Evolutionary conservation across 805 yeast genomes (phyloP), one percentile per base, ranked within the genome.

Genomic region (Saturnispora gosingensis): DNA sequence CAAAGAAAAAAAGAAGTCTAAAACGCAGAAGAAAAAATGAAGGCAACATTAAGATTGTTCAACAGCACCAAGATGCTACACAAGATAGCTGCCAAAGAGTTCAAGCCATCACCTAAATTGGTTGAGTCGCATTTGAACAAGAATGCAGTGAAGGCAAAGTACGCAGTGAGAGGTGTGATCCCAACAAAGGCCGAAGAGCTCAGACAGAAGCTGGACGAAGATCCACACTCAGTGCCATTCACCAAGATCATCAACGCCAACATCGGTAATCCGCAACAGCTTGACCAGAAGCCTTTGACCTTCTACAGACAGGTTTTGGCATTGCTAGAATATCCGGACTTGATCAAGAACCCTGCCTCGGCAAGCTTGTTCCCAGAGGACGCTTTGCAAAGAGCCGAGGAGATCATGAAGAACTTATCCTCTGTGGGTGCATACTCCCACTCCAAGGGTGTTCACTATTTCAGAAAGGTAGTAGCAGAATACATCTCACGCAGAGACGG

Each of bases 211-310:
- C 72, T 93, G 39, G 64, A 67, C 10, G 65, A 70, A 42, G 72
- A 78, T 39, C 82, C 85, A 25, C 73, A 72, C 18, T 79, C 85
- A 5, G 71, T 88, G 57, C 95, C 96, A 0, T 93, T 89, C 64
- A 69, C 77, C 43, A 72, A 77, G 54, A 86, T 93, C 60, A 85
- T 95, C 64, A 83, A 81, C 61, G 93, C 97, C 56, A 93, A 93
- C 66, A 93, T 93, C 56, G 99, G 99, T 30, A 93, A 93, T 66
- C 99, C 99, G 2, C 99, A 93, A 69, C 98, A 91, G 66, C 75
- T 93, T 64, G 91, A 88, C 59, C 99, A 93, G 68, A 77, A 82
- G 61, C 99, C 99, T 1, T 74, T 93, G 60, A 87, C 96, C n/a
- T 93, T 93, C 73, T 90, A 88, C 69, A 78, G 99, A 61, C 95